Conservation (phyloP, 257 asterid genomes). For the Solanum chmielewskii region DNA sequence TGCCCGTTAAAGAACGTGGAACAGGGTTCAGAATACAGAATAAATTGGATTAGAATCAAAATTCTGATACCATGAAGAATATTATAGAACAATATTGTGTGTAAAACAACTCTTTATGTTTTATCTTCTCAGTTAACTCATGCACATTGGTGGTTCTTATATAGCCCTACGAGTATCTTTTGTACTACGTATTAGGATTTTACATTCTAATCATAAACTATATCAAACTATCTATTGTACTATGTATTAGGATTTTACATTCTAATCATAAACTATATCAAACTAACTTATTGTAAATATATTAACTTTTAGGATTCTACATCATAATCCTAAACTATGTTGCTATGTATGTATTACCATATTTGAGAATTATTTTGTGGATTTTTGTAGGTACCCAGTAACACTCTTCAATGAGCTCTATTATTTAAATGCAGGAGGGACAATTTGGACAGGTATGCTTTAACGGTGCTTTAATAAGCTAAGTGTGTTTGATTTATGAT, state of each 20-base stretch:
- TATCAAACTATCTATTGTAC: neutral
- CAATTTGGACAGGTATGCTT: slow-evolving; percentile 84
- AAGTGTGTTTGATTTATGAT: neutral
- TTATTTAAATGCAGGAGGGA: slow-evolving; percentile 84
- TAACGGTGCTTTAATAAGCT: neutral
- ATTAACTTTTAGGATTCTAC: neutral
- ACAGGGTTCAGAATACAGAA: neutral
- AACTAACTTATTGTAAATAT: too few relatives aligned
- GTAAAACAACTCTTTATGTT: neutral
- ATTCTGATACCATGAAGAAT: neutral
- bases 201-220: neutral
- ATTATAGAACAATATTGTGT: neutral
- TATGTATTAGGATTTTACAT: neutral
- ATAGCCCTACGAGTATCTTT: neutral
- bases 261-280: neutral
- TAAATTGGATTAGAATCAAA: neutral
- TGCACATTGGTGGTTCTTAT: neutral
- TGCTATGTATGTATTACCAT: neutral
- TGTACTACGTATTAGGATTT: neutral
- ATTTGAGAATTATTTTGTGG: slow-evolving; percentile 5
- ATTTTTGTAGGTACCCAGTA: slow-evolving; percentile 66
- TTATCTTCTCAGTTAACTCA: neutral
- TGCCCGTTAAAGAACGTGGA: neutral
- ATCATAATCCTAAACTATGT: neutral
- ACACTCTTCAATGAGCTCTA: slow-evolving; percentile 96